phyloP scores from a whole-genome alignment of 495 filamentous ascomycete species.

The Glonium stellatum region DNA sequence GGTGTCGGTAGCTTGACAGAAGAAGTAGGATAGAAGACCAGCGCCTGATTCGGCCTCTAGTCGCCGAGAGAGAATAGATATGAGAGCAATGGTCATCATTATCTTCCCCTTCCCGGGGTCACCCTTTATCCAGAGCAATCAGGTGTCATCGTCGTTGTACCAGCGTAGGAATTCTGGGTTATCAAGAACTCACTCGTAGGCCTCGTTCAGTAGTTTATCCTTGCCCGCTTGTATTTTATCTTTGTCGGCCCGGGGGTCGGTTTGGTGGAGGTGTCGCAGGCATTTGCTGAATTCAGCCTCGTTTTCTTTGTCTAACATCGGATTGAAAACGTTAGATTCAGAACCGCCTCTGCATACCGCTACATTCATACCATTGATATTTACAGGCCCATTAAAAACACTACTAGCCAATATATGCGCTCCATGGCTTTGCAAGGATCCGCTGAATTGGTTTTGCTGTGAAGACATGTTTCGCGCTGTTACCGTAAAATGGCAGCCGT shows the following conservation, averaged over 20 bases:
- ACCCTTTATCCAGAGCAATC: neutral
- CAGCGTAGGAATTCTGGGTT: conserved; percentile 31
- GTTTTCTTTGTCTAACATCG: no score
- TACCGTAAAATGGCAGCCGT: no score
- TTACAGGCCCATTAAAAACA: no score
- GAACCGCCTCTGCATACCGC: no score
- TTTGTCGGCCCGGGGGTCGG: conserved; percentile 33
- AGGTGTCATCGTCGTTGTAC: neutral
- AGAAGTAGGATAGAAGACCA: neutral
- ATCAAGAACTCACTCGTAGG: conserved; percentile 43
- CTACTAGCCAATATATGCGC: no score
- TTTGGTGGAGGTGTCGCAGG: no score
- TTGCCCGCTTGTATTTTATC: conserved; percentile 37
- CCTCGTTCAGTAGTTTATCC: conserved; percentile 38
- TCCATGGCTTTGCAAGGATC: no score
- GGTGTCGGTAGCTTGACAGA: conserved; percentile 15
- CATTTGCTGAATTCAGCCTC: no score
- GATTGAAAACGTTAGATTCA: no score
- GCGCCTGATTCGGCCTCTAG: neutral
- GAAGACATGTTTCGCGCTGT: no score
- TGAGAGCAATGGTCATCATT: neutral
- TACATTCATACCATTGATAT: no score
- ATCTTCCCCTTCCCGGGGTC: neutral
- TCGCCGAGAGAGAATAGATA: neutral
- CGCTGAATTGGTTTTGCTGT: no score